Evolutionary conservation across 805 yeast genomes (phyloP).

Genomic region (Cyberlindnera misumaiensis): DNA sequence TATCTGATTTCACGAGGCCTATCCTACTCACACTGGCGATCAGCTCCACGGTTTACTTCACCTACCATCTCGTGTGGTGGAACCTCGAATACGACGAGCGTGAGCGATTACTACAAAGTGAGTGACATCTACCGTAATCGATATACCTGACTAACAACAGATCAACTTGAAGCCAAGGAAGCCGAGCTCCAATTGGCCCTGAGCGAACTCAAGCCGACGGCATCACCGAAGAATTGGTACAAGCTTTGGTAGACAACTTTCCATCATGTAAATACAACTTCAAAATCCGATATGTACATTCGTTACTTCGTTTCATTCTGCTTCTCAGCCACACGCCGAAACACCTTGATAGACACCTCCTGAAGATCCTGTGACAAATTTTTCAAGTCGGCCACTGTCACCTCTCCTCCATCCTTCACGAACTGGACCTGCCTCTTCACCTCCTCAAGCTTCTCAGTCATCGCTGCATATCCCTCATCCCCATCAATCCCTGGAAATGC

Average conservation of each 20-base stretch:
- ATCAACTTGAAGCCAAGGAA: conserved; percentile 8
- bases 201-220: neutral
- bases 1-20: conserved; percentile 23
- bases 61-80: conserved; percentile 22
- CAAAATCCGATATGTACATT: neutral
- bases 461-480: conserved; percentile 45
- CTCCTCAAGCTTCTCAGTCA: conserved; percentile 40
- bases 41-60: conserved; percentile 19
- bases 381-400: conserved; percentile 54
- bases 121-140: conserved; percentile 3
- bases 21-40: conserved; percentile 16
- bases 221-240: neutral
- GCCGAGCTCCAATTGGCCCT: conserved; percentile 6
- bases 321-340: conserved; percentile 37
- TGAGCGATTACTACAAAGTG: conserved; percentile 17
- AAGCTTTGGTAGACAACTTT: neutral
- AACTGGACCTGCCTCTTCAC: conserved; percentile 62
- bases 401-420: conserved; percentile 56
- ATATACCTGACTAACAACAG: conserved; percentile 4
- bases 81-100: conserved; percentile 15
- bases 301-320: conserved; percentile 8
- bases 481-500: conserved; percentile 52
- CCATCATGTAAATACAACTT: neutral
- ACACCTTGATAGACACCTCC: conserved; percentile 65
- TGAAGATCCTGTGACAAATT: conserved; percentile 71